A percentile compares a stretch with the other conserved stretches of the same genome.
phyloP scores from a whole-genome alignment of 2,329 filamentous ascomycete species.

The Talaromyces sp. region DNA sequence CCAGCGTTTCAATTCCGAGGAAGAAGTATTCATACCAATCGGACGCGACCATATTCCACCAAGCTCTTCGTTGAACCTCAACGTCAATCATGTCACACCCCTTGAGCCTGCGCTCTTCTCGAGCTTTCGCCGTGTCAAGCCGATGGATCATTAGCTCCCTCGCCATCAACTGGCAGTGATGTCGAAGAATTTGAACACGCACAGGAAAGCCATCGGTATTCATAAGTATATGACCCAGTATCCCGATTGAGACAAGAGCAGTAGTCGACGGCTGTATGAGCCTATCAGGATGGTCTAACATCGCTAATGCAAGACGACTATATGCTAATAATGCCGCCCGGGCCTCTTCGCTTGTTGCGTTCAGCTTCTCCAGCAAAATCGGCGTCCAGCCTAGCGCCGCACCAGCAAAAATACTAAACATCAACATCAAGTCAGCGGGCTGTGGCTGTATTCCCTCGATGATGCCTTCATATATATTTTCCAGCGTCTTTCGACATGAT shows the following conservation, averaged over 20 bases:
- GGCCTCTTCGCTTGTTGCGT: conserved; percentile 15
- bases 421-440: conserved; percentile 15
- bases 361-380: conserved; percentile 12
- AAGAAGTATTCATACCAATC: conserved; percentile 21
- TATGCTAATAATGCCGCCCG: conserved; percentile 18
- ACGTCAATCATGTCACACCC: conserved; percentile 24
- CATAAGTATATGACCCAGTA: conserved; percentile 16
- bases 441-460: conserved; percentile 16
- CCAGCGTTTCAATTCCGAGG: too few relatives aligned
- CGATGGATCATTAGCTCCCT: conserved; percentile 18
- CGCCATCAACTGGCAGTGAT: conserved; percentile 21
- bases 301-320: conserved; percentile 10
- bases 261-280: conserved; percentile 19
- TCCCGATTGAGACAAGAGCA: conserved; percentile 16
- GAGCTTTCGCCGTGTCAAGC: conserved; percentile 17
- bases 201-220: conserved; percentile 21
- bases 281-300: conserved; percentile 17
- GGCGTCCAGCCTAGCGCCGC: conserved; percentile 19
- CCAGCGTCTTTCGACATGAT: conserved; percentile 11
- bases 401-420: conserved; percentile 21
- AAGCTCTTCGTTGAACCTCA: conserved; percentile 26
- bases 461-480: conserved; percentile 16
- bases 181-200: conserved; percentile 18
- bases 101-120: conserved; percentile 15
- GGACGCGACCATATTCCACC: conserved; percentile 30